phyloP scores from a whole-genome alignment of 1,139 yeast genomes.

The Yamadazyma taylorii region DNA sequence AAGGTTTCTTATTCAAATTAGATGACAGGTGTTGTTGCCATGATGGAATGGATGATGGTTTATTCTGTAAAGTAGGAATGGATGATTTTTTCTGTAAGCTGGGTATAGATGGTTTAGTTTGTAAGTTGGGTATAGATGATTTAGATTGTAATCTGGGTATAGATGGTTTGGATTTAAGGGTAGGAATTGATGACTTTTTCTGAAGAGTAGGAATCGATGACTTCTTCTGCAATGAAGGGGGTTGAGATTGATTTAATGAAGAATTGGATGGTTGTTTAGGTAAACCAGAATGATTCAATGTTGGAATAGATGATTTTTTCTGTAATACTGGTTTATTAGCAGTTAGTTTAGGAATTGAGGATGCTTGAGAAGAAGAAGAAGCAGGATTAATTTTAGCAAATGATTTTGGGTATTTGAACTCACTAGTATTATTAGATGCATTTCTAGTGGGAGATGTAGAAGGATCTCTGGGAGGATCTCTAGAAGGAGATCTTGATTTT shows the following conservation, averaged over 20 bases:
- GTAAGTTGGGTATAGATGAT: conserved; percentile 9
- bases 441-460: conserved; percentile 12
- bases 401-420: conserved; percentile 17
- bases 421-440: conserved; percentile 16
- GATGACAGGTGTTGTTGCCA: neutral
- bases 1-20: neutral
- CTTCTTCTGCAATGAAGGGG: conserved; percentile 14
- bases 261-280: conserved; percentile 9
- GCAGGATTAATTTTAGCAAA: conserved; percentile 10
- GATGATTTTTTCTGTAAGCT: conserved; percentile 17
- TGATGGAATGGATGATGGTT: conserved; percentile 1
- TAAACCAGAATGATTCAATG: conserved; percentile 3
- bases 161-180: conserved; percentile 15
- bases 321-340: conserved; percentile 14
- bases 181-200: conserved; percentile 16
- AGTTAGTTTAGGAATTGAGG: conserved; percentile 1
- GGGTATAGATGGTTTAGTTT: conserved; percentile 16
- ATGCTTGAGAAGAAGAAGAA: conserved; percentile 1
- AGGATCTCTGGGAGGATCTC: conserved; percentile 8
- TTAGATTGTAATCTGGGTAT: conserved; percentile 10
- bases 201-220: conserved; percentile 18
- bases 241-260: conserved; percentile 9
- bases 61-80: conserved; percentile 10
- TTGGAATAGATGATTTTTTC: conserved; percentile 16
- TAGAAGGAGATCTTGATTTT: conserved; percentile 8